Percentiles rank a stretch among this genome's conserved stretches.
phyloP scores from a whole-genome alignment of 148 eudicot species.

The Silene latifolia region DNA sequence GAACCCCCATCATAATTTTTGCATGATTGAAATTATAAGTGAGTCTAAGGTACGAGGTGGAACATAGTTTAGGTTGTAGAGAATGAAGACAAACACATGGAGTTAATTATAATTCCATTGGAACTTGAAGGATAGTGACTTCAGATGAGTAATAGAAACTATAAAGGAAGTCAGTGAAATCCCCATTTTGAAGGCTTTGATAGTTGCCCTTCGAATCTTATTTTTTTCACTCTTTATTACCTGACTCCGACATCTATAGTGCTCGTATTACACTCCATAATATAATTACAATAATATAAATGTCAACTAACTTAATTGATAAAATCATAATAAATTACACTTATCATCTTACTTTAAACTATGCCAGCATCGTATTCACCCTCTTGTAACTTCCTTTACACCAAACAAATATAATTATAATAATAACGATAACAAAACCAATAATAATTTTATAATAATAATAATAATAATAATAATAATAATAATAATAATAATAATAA shows the following conservation, averaged over 20 bases:
- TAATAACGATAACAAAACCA: too few species aligned
- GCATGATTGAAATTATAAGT: slow-evolving; percentile 1
- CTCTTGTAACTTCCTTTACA: too few species aligned
- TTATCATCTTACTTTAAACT: too few species aligned
- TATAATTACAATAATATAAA: too few species aligned
- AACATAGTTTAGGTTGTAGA: slow-evolving; percentile 9
- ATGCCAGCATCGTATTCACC: too few species aligned
- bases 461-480: too few species aligned
- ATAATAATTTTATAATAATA: too few species aligned
- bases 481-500: too few species aligned
- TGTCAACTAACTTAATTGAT: too few species aligned
- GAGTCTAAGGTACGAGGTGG: background rate
- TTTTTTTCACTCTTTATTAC: slow-evolving; percentile 9
- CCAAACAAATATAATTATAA: too few species aligned
- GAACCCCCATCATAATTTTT: background rate
- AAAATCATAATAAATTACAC: too few species aligned
- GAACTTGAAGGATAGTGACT: slow-evolving; percentile 24
- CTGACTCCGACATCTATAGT: background rate
- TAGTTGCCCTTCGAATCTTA: slow-evolving; percentile 23
- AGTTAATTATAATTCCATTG: slow-evolving; percentile 8
- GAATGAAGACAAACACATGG: slow-evolving; percentile 11
- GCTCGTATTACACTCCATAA: too few species aligned
- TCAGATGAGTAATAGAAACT: slow-evolving; percentile 28
- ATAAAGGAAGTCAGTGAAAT: slow-evolving; percentile 25
- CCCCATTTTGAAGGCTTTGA: slow-evolving; percentile 33